These are phyloP conservation scores for Penicillium olsonii DNA, from an alignment of 2,329 filamentous ascomycete species.

Conservation along the genomic window DNA sequence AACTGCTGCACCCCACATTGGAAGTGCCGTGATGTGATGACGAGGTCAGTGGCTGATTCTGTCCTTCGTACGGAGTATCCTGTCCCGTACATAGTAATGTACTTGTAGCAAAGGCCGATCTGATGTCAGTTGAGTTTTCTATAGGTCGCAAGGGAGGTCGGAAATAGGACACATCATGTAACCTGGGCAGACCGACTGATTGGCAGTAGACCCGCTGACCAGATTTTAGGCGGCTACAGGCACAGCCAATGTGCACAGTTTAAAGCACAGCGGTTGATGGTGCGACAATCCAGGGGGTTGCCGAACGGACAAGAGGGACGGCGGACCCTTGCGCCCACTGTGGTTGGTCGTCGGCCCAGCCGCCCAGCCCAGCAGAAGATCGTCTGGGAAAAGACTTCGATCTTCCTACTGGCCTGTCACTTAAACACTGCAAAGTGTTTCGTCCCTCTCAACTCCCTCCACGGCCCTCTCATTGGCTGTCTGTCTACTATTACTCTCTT, in stretches of 20 bases:
- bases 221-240: slow-evolving; percentile 7
- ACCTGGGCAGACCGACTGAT: slow-evolving; percentile 9
- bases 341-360: slow-evolving; percentile 24
- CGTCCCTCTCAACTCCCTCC: background rate
- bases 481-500: background rate
- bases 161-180: background rate
- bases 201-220: slow-evolving; percentile 13
- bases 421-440: background rate
- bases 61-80: too few species aligned
- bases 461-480: background rate
- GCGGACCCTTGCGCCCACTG: slow-evolving; percentile 14
- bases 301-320: slow-evolving; percentile 2
- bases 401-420: slow-evolving; percentile 16
- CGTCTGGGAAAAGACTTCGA: slow-evolving; percentile 8
- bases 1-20: background rate
- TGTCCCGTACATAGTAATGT: too few species aligned
- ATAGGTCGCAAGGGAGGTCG: slow-evolving; percentile 12
- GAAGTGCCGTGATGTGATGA: background rate
- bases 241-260: slow-evolving; percentile 15
- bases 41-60: background rate
- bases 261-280: slow-evolving; percentile 13
- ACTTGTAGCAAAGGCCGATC: background rate
- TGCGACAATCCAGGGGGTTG: slow-evolving; percentile 21
- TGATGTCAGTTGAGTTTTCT: background rate
- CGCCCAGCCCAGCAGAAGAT: slow-evolving; percentile 20